Base-by-base conservation (phyloP, 805 yeast species). In the Pichia ethanolica region DNA sequence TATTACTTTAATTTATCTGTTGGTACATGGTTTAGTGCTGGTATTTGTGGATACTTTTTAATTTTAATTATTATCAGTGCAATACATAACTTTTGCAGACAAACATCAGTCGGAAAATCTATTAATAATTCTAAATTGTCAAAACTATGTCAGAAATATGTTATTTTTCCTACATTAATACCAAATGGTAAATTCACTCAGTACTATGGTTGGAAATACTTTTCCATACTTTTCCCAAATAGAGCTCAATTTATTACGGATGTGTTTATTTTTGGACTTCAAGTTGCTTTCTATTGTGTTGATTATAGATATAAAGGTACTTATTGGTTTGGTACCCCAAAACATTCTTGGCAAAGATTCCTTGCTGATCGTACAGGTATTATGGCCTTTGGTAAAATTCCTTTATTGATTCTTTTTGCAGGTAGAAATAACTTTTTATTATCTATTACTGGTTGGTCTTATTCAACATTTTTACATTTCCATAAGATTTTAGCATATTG, bases 401-500 rank as follows among this genome's bases (percentile, higher is more conserved):
- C 81, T 3, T 53, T 65, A 10, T 52, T 72, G 39, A 60, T 75
- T n/a, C 61, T 76, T 39, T 75, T 75, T 59, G 71, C 76, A 5
- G 80, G 80, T 39, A 63, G 78, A 53, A 74, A 74, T 54, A 73
- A 72, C 58, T 61, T 74, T 39, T 59, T 73, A 47, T 63, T 63
- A 44, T 74, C 66, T 63, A 30, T 74, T 27, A 69, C 78, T 7
- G 75, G 78, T 0, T 70, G 75, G 70, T 57, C 63, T 8, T 71
- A 67, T 48, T 55, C 74, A 4, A 62, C 73, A 35, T 74, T 74
- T 55, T 57, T 81, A 57, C 71, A 73, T 34, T 78, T 77, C 59
- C 96, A 88, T 64, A 82, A 75, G 62, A 78, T 87, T 82, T 63
- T 76, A 44, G 82, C 86, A 1, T 71, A 86, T 58, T 70, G 73